A percentile compares a stretch with the other conserved stretches of the same genome.
These are phyloP conservation scores for Quercus ilex DNA, from an alignment of 306 rosid genomes.

Conservation along the genomic window DNA sequence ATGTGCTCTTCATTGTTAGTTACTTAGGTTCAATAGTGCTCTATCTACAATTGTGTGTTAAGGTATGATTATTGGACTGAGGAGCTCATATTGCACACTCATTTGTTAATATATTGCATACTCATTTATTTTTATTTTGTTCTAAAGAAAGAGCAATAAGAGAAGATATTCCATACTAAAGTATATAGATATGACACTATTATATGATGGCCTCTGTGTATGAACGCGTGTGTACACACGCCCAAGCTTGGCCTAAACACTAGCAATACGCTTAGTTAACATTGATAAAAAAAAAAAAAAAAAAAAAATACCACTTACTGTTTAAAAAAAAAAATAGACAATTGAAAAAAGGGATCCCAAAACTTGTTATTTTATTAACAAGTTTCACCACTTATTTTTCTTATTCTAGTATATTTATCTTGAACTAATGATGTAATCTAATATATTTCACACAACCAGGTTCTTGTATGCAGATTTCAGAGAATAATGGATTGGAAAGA, in stretches of 20 bases:
- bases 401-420: background rate
- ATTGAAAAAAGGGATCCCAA: too few relatives aligned
- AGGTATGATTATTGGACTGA: conserved; percentile 15
- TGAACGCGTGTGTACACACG: background rate
- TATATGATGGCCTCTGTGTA: background rate
- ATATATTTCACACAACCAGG: background rate
- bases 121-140: background rate
- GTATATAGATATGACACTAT: background rate
- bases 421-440: background rate
- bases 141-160: background rate
- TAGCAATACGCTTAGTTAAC: too few relatives aligned
- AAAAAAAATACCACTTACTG: too few relatives aligned
- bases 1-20: background rate
- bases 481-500: background rate
- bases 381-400: background rate
- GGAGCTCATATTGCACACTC: background rate
- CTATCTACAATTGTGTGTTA: background rate
- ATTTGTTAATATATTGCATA: too few relatives aligned
- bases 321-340: background rate
- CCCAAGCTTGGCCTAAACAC: background rate
- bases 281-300: too few relatives aligned
- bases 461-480: background rate
- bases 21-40: too few relatives aligned
- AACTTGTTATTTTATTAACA: too few relatives aligned
- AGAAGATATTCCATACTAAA: background rate